phyloP scores from a whole-genome alignment of 2,329 filamentous ascomycete species.

The Didymella sp. region DNA sequence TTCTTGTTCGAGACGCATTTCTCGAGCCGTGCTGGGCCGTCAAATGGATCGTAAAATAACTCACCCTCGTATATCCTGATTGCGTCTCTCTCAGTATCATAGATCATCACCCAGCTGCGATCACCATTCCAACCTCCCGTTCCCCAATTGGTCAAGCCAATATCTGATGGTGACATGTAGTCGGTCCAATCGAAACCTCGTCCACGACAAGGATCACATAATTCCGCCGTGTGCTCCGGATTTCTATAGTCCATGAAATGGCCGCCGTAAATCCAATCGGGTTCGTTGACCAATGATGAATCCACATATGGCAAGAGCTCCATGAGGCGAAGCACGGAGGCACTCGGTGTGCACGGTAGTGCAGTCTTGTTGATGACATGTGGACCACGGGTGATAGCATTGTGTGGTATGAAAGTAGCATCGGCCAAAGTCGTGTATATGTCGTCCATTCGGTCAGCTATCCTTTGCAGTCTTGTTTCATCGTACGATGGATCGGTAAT shows the following conservation, averaged over 20 bases:
- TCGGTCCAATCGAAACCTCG: slow-evolving; percentile 6
- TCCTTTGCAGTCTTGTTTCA: slow-evolving; percentile 14
- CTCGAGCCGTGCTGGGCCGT: slow-evolving; percentile 3
- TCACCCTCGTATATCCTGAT: slow-evolving; percentile 23
- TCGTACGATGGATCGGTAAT: slow-evolving; percentile 13
- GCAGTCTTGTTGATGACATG: slow-evolving; percentile 24
- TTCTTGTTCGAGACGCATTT: slow-evolving; percentile 14
- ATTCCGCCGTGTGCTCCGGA: slow-evolving; percentile 7
- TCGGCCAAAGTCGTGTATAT: slow-evolving; percentile 22
- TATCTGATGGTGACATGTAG: slow-evolving; percentile 10
- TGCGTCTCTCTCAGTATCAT: slow-evolving; percentile 20
- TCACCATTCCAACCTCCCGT: slow-evolving; percentile 22
- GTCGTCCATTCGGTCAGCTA: slow-evolving; percentile 22
- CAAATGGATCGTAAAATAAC: not conserved
- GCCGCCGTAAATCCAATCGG: slow-evolving; percentile 23
- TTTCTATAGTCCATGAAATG: slow-evolving; percentile 24
- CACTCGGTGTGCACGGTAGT: slow-evolving; percentile 15
- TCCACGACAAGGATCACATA: slow-evolving; percentile 11
- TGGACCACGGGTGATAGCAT: slow-evolving; percentile 22
- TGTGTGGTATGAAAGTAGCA: slow-evolving; percentile 24
- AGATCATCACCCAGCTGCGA: slow-evolving; percentile 20
- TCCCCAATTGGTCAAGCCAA: slow-evolving; percentile 23
- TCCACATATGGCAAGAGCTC: slow-evolving; percentile 28
- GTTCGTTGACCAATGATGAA: slow-evolving; percentile 1
- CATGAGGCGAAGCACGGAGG: slow-evolving; percentile 22